A percentile compares a stretch with the other conserved stretches of the same genome.
Evolutionary conservation across 371 early-diverging fungal species (phyloP).

Genomic region (Massospora cicadina): DNA sequence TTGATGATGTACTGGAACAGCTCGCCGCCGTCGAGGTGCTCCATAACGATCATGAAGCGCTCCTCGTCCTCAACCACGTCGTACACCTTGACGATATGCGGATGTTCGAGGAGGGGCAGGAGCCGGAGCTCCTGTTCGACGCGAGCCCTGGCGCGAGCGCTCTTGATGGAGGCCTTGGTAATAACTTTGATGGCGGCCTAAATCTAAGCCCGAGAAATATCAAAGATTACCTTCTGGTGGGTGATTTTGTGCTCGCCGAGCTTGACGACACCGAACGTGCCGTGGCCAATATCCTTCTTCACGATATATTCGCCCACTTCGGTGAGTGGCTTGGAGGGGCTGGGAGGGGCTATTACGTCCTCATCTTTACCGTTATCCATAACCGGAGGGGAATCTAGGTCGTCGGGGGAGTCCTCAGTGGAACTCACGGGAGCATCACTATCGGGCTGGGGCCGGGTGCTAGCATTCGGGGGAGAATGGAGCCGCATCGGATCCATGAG

Average conservation of each 20-base stretch:
- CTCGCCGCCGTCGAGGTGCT: slow-evolving; percentile 91
- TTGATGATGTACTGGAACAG: slow-evolving; percentile 87
- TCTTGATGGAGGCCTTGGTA: slow-evolving; percentile 56
- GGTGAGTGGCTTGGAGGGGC: slow-evolving; percentile 6
- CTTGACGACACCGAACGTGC: slow-evolving; percentile 11
- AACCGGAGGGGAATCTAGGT: not conserved
- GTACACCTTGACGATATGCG: slow-evolving; percentile 46
- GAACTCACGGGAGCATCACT: not conserved
- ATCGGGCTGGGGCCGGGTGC: not conserved
- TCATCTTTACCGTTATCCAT: not conserved
- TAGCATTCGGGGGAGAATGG: not conserved
- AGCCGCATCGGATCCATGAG: not conserved
- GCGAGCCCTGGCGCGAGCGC: slow-evolving; percentile 19
- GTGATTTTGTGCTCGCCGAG: slow-evolving; percentile 9
- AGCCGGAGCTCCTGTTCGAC: slow-evolving; percentile 74
- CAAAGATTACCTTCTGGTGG: not conserved
- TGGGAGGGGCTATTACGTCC: not conserved
- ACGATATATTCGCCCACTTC: slow-evolving; percentile 10
- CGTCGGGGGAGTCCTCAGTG: not conserved
- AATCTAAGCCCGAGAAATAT: not conserved
- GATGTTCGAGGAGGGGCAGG: slow-evolving; percentile 59
- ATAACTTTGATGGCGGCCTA: slow-evolving; percentile 75
- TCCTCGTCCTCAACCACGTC: slow-evolving; percentile 59
- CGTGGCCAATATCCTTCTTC: slow-evolving; percentile 11
- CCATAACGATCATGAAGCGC: slow-evolving; percentile 83